phyloP scores from a whole-genome alignment of 2,329 filamentous ascomycete genomes.

The Fusarium sp. region DNA sequence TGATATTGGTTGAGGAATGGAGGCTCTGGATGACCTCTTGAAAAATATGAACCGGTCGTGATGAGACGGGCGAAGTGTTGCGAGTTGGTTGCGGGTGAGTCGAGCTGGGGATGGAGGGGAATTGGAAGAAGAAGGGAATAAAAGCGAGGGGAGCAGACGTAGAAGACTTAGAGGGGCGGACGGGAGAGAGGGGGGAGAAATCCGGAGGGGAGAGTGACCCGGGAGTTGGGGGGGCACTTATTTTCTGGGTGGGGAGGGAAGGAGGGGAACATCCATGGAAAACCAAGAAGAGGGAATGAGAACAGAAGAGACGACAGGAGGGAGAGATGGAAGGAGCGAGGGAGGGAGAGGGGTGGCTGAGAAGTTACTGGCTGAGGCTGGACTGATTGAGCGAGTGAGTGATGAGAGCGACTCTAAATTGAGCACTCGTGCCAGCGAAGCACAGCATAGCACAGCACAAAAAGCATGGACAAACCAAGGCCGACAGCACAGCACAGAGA shows the following conservation, averaged over 20 bases:
- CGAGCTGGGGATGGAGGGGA: constrained; percentile 36
- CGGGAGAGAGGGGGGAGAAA: constrained; percentile 39
- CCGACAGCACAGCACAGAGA: not conserved
- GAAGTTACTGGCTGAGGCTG: constrained; percentile 42
- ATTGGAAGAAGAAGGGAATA: constrained; percentile 42
- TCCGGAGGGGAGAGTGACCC: constrained; percentile 40
- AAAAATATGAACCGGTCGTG: constrained; percentile 36
- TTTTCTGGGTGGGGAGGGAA: constrained; percentile 43
- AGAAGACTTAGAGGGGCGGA: constrained; percentile 44
- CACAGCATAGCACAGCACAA: constrained; percentile 25
- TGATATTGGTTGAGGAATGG: constrained; percentile 34
- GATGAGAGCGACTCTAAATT: not conserved
- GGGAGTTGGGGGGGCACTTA: constrained; percentile 39
- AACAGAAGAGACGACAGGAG: constrained; percentile 13
- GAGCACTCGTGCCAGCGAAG: constrained; percentile 43
- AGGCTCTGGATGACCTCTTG: constrained; percentile 47
- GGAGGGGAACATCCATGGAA: constrained; percentile 39
- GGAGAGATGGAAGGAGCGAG: constrained; percentile 30
- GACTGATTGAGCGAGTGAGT: not conserved
- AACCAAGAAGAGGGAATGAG: constrained; percentile 34
- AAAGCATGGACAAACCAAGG: constrained; percentile 9
- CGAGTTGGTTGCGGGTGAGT: constrained; percentile 39
- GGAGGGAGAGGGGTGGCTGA: constrained; percentile 46
- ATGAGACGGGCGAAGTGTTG: constrained; percentile 44
- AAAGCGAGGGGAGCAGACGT: constrained; percentile 41